A percentile compares a stretch with the other conserved stretches of the same genome.
Evolutionary conservation across 768 basidiomycete species (phyloP).

Genomic region (Podaxis rugospora): DNA sequence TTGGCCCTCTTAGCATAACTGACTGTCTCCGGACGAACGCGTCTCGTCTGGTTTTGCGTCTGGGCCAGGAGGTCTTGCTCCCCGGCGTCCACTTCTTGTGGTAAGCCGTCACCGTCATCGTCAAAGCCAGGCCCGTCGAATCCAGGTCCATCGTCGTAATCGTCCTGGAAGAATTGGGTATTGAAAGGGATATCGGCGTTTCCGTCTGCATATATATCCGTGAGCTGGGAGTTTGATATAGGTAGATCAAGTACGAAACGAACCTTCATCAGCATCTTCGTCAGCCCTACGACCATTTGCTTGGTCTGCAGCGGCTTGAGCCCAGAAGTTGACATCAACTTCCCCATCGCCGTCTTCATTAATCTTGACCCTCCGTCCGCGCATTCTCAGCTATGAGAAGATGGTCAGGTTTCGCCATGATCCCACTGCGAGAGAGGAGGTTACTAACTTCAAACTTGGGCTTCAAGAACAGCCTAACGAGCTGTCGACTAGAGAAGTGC

Average conservation of each 20-base stretch:
- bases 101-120: conserved; percentile 38
- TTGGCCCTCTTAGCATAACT: conserved; percentile 96
- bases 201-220: conserved; percentile 25
- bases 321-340: conserved; percentile 97
- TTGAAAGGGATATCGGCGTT: conserved; percentile 76
- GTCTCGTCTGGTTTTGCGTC: conserved; percentile 70
- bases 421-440: conserved; percentile 4
- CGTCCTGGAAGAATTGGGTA: conserved; percentile 97
- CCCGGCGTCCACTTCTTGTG: conserved; percentile 36
- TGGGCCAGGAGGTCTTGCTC: conserved; percentile 88
- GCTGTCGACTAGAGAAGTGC: conserved; percentile 90
- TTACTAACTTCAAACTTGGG: conserved; percentile 86
- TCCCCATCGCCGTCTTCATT: conserved; percentile 75
- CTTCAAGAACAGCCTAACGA: conserved; percentile 92
- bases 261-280: conserved; percentile 58
- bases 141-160: conserved; percentile 74
- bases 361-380: conserved; percentile 56
- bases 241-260: conserved; percentile 18
- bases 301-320: conserved; percentile 85
- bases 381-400: conserved; percentile 71
- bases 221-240: not conserved
- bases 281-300: conserved; percentile 39
- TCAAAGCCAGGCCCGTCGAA: conserved; percentile 54
- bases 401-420: conserved; percentile 4
- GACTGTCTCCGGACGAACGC: conserved; percentile 82